Base-by-base conservation (phyloP, 2,329 filamentous ascomycete genomes). In the Colletotrichum graminicola region DNA sequence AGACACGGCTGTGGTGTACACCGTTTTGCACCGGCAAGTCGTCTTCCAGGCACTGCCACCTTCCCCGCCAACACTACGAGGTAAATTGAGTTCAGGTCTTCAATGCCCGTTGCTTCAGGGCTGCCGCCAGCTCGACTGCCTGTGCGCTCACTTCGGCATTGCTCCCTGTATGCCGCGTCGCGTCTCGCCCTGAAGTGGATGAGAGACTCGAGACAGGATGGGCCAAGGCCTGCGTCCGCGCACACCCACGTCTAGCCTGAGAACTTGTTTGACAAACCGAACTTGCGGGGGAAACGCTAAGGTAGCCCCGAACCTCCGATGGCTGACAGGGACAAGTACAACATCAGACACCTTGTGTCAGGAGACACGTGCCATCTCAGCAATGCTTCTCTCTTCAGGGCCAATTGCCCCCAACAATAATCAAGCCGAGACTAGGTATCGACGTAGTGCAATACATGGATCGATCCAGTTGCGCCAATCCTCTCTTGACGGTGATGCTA, bases 281-380 rank as follows among this genome's bases (percentile, higher is more conserved):
- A 69, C 69, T 69, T 72, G 69, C 69, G 69, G 69, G 69, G 69
- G 55, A 63, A 69, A 72, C 69, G 69, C 69, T 72, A 72, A 68
- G 52, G 41, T 60, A 60, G 54, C 51, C 59, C 57, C 54, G 45
- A 68, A 56, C 59, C 54, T 34, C 59, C 47, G 66, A 47, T 64
- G 36, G 54, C 52, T 64, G 69, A 72, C 66, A 69, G 60, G 69
- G 66, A 72, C 65, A 72, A 69, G 65, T 65, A 60, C 66, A 59
- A 69, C 69, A 68, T 69, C 59, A 55, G 65, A 69, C 65, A 68
- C 47, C n/a, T 36, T 23, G 55, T 69, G 65, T 51, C 47, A 56
- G 41, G 62, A 64, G 51, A 67, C 69, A 72, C 54, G 52, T 72
- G 69, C 59, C 23, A 41, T 47, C 29, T 55, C 32, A 29, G 47